Conservation (phyloP, 768 basidiomycete genomes). For the Mrakia frigida region DNA sequence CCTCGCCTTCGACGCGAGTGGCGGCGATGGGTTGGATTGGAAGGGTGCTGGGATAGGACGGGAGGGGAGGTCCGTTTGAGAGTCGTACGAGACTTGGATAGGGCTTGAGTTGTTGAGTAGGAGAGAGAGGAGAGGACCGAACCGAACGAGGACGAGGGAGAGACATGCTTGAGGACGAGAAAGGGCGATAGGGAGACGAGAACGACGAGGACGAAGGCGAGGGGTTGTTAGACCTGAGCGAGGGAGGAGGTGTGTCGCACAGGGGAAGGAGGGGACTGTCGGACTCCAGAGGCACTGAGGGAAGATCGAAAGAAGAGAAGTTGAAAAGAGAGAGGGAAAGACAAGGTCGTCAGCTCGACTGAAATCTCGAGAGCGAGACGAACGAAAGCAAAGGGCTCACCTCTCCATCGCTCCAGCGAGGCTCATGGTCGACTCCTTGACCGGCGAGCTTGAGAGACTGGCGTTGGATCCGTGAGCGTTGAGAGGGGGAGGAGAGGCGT, state of each 20-base stretch:
- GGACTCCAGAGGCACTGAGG: neutral
- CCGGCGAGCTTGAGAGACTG: constrained; percentile 62
- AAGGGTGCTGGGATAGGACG: neutral
- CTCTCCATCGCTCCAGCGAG: constrained; percentile 18
- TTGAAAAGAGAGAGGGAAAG: neutral
- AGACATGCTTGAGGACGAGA: neutral
- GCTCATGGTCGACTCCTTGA: constrained; percentile 53
- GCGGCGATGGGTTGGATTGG: neutral
- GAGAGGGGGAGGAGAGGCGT: constrained; percentile 67
- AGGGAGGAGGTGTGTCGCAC: constrained; percentile 22
- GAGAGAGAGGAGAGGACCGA: neutral
- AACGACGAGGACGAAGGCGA: neutral
- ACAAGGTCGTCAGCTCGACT: neutral
- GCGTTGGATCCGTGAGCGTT: constrained; percentile 59
- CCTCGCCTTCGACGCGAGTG: neutral
- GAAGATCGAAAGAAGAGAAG: neutral
- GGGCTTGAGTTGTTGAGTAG: neutral
- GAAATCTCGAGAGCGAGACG: neutral
- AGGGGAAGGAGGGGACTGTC: constrained; percentile 7
- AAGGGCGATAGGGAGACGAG: no score
- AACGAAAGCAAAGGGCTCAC: constrained; percentile 1
- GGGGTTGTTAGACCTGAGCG: neutral
- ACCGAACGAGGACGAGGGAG: neutral
- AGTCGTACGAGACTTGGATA: neutral
- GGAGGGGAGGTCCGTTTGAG: neutral